Evolutionary conservation across 495 filamentous ascomycete species (phyloP), one percentile per base, ranked within the genome.

Genomic region (Aspergillus hancockii): DNA sequence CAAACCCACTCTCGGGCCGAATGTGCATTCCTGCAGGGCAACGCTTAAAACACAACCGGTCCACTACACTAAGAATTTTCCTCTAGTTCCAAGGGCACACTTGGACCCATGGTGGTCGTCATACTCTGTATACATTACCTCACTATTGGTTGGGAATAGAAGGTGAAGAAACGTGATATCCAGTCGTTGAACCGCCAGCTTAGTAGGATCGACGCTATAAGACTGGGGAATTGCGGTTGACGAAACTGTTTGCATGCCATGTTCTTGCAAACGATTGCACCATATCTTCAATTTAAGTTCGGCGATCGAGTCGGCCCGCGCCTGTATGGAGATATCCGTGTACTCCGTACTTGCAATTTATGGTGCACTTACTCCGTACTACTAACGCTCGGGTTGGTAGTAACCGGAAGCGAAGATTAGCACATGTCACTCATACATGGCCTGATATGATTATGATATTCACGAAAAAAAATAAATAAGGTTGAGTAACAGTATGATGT

Each of bases 1-100:
- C 56, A 54, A 61, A 23, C 61, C 49, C 51, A 61, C 52, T 59
- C 55, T 67, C 61, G 64, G 64, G 52, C 58, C 61, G 61, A 63
- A 59, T 58, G 55, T 54, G 54, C 60, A 58, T 57, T 38, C 34
- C 57, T 60, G 62, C 61, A 63, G 49, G 61, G 56, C 56, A 64
- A 54, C 50, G 49, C 21, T 52, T 40, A 45, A 52, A 19, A 18
- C 40, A 21, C 8, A 19, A 23, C 22, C 54, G 43, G 54, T 57
- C 54, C 54, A 57, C 54, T 36, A 34, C 22, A 23, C 41, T 36
- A 47, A 36, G 19, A 34, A 55, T 16, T 43, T 19, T 13, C 28
- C 36, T 5, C 38, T 18, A 6, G 8, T 16, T 55, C 52, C 16
- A 31, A 49, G 31, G 45, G 31, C 19, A 23, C 10, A 13, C 4